phyloP scores from a whole-genome alignment of 2,329 filamentous ascomycete species.

The Aschersonia sp. region DNA sequence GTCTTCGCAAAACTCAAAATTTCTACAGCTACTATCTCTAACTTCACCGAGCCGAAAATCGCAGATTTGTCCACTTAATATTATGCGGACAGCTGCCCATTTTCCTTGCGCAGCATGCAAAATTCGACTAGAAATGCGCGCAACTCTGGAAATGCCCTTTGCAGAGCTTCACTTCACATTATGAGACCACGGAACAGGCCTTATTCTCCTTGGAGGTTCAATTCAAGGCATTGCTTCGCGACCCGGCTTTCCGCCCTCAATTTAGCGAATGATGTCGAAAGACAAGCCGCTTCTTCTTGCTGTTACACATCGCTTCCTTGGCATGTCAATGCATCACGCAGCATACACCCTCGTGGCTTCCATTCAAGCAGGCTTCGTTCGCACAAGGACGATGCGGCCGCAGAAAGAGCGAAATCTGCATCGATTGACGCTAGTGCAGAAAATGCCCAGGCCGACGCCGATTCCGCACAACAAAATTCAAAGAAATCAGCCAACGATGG shows the following conservation, averaged over 20 bases:
- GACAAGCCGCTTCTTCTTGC: slow-evolving; percentile 10
- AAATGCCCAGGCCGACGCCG: slow-evolving; percentile 19
- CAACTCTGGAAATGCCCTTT: slow-evolving; percentile 25
- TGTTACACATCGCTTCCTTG: slow-evolving; percentile 31
- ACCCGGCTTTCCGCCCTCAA: slow-evolving; percentile 12
- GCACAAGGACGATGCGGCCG: slow-evolving; percentile 20
- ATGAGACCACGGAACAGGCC: slow-evolving; percentile 25
- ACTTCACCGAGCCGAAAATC: no score
- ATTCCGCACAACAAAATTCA: slow-evolving; percentile 27
- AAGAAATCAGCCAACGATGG: slow-evolving; percentile 25
- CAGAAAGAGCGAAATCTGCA: slow-evolving; percentile 6
- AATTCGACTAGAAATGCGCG: slow-evolving; percentile 28
- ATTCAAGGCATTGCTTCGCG: slow-evolving; percentile 17
- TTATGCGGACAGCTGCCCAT: neutral
- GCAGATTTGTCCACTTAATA: neutral
- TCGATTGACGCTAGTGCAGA: slow-evolving; percentile 15
- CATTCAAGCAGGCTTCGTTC: slow-evolving; percentile 15
- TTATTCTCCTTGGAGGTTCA: slow-evolving; percentile 34
- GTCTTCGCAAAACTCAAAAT: no score
- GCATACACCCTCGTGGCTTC: slow-evolving; percentile 18
- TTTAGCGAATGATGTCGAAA: slow-evolving; percentile 6
- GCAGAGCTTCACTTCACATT: slow-evolving; percentile 23
- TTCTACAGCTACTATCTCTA: no score
- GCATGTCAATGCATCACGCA: slow-evolving; percentile 18
- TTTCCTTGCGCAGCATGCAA: slow-evolving; percentile 25